Percentiles rank a stretch among this genome's conserved stretches.
Conservation (phyloP, 2,329 filamentous ascomycete genomes). For the Aspergillus uvarum region DNA sequence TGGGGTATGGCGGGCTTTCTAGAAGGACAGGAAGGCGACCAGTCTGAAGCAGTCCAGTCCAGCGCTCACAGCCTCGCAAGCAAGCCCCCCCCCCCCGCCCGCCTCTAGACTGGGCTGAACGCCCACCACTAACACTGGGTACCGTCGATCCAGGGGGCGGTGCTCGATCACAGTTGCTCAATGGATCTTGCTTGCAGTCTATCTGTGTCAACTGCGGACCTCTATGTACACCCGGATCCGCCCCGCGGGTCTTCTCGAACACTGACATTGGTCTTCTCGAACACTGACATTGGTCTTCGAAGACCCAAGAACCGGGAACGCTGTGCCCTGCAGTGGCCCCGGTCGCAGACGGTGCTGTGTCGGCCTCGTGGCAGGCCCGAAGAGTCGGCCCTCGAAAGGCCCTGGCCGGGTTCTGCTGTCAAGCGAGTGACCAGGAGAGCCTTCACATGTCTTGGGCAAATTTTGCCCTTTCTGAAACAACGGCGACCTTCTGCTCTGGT, state of each 20-base stretch:
- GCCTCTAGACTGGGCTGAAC: background rate
- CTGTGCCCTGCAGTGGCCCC: background rate
- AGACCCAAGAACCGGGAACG: background rate
- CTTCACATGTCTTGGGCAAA: background rate
- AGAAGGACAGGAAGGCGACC: conserved; percentile 7
- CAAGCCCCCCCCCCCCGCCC: background rate
- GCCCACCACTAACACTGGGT: background rate
- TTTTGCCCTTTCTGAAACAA: conserved; percentile 1
- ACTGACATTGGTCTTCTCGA: background rate
- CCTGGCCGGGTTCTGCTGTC: background rate
- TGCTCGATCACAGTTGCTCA: background rate
- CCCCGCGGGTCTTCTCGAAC: background rate
- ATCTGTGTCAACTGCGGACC: background rate
- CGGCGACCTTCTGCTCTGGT: background rate
- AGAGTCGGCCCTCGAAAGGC: background rate
- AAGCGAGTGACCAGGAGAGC: background rate
- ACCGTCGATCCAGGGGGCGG: conserved; percentile 6
- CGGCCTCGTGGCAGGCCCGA: background rate
- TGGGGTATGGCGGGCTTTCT: conserved; percentile 15
- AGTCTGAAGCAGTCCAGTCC: background rate
- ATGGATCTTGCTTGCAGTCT: background rate
- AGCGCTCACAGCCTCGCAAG: background rate
- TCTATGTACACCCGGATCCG: background rate
- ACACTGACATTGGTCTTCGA: background rate
- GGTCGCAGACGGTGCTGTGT: background rate